Evolutionary conservation across 495 filamentous ascomycete species (phyloP), one percentile per base, ranked within the genome.

Genomic region (Xanthoparmelia taractica): DNA sequence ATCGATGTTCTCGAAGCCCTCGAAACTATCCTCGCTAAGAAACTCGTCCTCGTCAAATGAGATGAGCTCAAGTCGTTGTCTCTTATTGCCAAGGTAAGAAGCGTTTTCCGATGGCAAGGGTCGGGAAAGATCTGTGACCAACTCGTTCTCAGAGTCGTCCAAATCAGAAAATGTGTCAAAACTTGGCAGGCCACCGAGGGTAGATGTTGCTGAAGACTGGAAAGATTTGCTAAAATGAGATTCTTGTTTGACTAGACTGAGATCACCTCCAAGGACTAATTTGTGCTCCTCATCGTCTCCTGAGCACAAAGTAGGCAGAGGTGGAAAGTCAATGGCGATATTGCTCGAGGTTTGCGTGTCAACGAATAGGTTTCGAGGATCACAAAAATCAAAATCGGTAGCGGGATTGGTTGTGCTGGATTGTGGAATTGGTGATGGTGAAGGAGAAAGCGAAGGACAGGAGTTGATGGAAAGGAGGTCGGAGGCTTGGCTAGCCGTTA

Each of bases 61-160:
- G 60, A 85, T 74, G 5, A 86, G 84, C 66, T 84, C 82, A 40
- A 89, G 81, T 34, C 83, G 86, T 73, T 92, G 90, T 67, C 91
- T 84, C 78, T 95, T 96, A 68, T 83, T 87, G 69, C 86, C 85
- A 58, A 84, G 70, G 71, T 86, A 87, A 61, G 83, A 75, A 17
- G 84, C 76, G 71, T 84, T 87, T 48, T 80, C 78, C 37, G 78
- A 79, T 40, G 83, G 73, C 61, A 83, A 79, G 67, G 91, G 87
- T 63, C 87, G 85, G 63, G 92, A 86, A 12, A 96, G 80, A 55
- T 85, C 84, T 73, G 84, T 87, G 61, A 87, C 84, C 68, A 95
- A 87, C 67, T 96, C 91, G 79, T 94, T 91, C 41, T 96, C 93
- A 0, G 89, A 93, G 74, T 96, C 94, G 74, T 96, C 94, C 58